These are phyloP conservation scores for Davidsoniella eucalypti DNA, from an alignment of 2,329 filamentous ascomycete genomes.

Conservation along the genomic window DNA sequence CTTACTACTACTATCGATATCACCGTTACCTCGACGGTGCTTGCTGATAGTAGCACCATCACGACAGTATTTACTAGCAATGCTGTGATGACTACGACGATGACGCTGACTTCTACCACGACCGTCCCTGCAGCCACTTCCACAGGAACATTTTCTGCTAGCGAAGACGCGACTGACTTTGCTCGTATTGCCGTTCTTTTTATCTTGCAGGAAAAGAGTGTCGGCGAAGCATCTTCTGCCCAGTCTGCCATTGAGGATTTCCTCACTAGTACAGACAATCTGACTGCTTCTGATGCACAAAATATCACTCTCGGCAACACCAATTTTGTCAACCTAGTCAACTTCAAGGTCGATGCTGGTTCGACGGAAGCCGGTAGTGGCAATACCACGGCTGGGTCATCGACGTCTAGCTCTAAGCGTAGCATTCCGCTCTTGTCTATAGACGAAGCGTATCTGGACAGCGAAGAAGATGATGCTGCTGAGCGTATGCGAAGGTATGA, in stretches of 20 bases:
- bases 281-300: constrained; percentile 21
- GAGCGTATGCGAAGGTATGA: not conserved
- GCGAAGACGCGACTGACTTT: constrained; percentile 45
- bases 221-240: constrained; percentile 34
- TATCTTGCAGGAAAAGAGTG: constrained; percentile 38
- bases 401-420: not conserved
- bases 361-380: not conserved
- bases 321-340: constrained; percentile 34
- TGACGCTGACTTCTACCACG: constrained; percentile 7
- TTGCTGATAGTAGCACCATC: constrained; percentile 5
- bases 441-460: not conserved
- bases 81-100: constrained; percentile 4
- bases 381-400: constrained; percentile 1
- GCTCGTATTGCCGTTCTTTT: constrained; percentile 44
- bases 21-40: constrained; percentile 6
- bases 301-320: constrained; percentile 27
- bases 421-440: too few species aligned
- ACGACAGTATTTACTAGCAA: constrained; percentile 11
- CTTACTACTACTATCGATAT: constrained; percentile 8
- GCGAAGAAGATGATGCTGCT: not conserved
- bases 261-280: constrained; percentile 27
- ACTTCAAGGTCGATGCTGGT: constrained; percentile 18
- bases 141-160: constrained; percentile 27
- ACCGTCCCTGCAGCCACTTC: constrained; percentile 8
- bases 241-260: constrained; percentile 39